Conservation (phyloP, 371 early-diverging fungal species). For the Syncephalis fuscata region DNA sequence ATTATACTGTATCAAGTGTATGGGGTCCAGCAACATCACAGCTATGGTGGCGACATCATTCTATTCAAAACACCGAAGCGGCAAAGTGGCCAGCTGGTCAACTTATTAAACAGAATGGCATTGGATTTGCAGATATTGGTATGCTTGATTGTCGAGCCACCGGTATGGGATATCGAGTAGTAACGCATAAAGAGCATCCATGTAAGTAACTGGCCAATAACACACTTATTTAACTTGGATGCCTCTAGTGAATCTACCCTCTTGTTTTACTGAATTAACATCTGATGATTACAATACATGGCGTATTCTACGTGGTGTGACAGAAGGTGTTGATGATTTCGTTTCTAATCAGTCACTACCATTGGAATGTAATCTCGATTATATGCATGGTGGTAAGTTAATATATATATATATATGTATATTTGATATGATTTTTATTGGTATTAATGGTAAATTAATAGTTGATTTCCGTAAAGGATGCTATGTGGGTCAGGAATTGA, state of each 20-base stretch:
- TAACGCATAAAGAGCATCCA: conserved; percentile 13
- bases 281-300: conserved; percentile 51
- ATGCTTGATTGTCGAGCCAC: conserved; percentile 33
- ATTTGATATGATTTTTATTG: too few species aligned
- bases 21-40: conserved; percentile 28
- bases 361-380: conserved; percentile 82
- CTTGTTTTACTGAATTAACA: conserved; percentile 20
- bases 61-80: neutral
- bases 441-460: conserved; percentile 7
- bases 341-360: conserved; percentile 57
- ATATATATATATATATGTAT: conserved; percentile 5
- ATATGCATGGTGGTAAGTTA: conserved; percentile 44
- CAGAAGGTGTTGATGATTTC: conserved; percentile 77
- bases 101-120: conserved; percentile 20
- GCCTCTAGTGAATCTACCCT: conserved; percentile 11
- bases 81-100: conserved; percentile 11
- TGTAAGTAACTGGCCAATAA: neutral
- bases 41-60: conserved; percentile 9
- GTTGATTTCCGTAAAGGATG: conserved; percentile 95
- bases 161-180: conserved; percentile 36
- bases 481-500: conserved; percentile 94
- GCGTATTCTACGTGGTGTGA: conserved; percentile 66
- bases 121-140: conserved; percentile 24
- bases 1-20: conserved; percentile 33
- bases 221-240: too few species aligned